These are phyloP conservation scores for Blastobotrys persicus DNA, from an alignment of 1,139 yeast genomes.

Conservation along the genomic window DNA sequence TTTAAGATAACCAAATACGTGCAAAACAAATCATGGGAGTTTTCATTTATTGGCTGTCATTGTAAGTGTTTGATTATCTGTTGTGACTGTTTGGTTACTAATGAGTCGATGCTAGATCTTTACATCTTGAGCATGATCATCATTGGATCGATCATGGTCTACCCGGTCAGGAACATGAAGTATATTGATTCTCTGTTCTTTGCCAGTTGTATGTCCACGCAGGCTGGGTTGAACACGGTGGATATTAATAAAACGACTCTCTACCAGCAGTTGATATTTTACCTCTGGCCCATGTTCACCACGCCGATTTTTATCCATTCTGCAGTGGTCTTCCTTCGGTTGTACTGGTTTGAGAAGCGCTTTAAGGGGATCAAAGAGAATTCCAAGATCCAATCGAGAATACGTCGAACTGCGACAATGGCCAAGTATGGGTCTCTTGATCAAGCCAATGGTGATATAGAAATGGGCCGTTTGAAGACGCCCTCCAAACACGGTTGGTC, in stretches of 20 bases:
- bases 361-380: constrained; percentile 77
- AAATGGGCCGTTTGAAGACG: neutral
- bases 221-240: constrained; percentile 86
- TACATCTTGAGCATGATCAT: constrained; percentile 39
- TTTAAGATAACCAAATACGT: neutral
- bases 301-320: constrained; percentile 92
- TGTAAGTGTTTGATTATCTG: constrained; percentile 29
- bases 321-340: constrained; percentile 68
- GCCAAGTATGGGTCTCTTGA: constrained; percentile 33
- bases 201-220: constrained; percentile 75
- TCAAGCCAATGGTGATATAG: neutral
- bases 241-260: constrained; percentile 58
- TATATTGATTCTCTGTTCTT: constrained; percentile 82
- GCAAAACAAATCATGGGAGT: constrained; percentile 9
- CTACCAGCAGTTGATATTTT: constrained; percentile 66
- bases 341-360: constrained; percentile 86
- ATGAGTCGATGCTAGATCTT: constrained; percentile 34
- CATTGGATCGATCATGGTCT: constrained; percentile 67
- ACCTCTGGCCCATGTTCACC: constrained; percentile 52
- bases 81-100: neutral
- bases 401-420: constrained; percentile 77
- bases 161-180: constrained; percentile 59
- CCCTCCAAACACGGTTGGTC: neutral
- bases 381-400: constrained; percentile 70
- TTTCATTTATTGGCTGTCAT: constrained; percentile 73